Base-by-base conservation (phyloP, 1,284 basidiomycete species). In the Megacollybia platyphylla region DNA sequence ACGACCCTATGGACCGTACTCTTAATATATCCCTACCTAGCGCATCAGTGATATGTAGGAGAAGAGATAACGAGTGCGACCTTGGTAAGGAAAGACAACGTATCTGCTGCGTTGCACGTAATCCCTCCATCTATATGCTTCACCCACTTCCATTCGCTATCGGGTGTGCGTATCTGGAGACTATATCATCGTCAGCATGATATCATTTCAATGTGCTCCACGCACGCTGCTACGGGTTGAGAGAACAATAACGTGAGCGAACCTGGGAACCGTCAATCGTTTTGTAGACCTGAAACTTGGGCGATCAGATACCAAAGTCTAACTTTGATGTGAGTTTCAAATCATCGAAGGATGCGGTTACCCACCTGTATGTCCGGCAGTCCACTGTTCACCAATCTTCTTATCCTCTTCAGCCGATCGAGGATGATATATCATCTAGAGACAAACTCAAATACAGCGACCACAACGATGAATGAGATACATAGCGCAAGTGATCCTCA, bases 1-100 rank as follows among this genome's bases (percentile, higher is more conserved):
- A 66, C 51, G 35, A 76, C 71, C 30, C 68, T 57, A 50, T 76
- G 71, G 13, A 74, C 57, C 4, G 70, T 68, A 48, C 63, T 67
- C 54, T 64, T 70, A 37, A 56, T 47, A 39, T 55, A 57, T 27
- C 54, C 54, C 50, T 50, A 27, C 7, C 10, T 20, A 31, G n/a
- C 11, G 18, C 27, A 27, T 38, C 17, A 32, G 13, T 7, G 15
- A 40, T 13, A 11, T 20, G 7, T 24, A 27, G 9, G 8, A 20
- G 6, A n/a, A 20, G 6, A n/a, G 13, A 7, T 10, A 20, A 35
- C 13, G 35, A 8, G 7, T 5, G 13, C 8, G 10, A 47, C 50
- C 42, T 55, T 52, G 35, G 50, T 52, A 7, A 52, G 36, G n/a
- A 52, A 47, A 28, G 45, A 48, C 6, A 50, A 39, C 8, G 48